Base-by-base conservation (phyloP, 768 basidiomycete genomes). In the Trametes elegans region DNA sequence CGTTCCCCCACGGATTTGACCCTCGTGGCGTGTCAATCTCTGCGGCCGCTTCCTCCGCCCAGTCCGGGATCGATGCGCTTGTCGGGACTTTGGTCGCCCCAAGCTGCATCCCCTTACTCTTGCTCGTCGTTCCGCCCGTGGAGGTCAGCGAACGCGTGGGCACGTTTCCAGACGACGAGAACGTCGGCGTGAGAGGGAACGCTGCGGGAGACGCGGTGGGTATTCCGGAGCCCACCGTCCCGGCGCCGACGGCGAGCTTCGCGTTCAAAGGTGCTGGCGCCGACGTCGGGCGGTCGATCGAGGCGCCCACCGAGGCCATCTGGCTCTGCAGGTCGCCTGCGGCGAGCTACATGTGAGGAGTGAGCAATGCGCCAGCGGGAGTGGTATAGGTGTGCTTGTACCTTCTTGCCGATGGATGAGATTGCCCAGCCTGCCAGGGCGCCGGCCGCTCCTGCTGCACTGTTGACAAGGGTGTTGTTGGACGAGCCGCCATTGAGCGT, bases 341-440 rank as follows among this genome's bases (percentile, higher is more conserved):
- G 7, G 84, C 83, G 43, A 93, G 81, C 89, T 90, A 23, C 10
- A 27, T 8, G 28, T 11, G 23, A 8, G 1, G 57, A 55, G 11
- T n/a, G 10, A 31, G 43, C 38, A 24, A 34, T 0, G 16, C 5
- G 3, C 13, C 38, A 16, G 13, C 21, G 32, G 26, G 1, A 0
- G 42, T 14, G 3, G 8, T 38, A 34, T 11, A 1, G 51, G 24
- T 10, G 9, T 7, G 14, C 38, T 55, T 73, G 27, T 49, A 89
- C 90, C 77, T 88, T 90, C 73, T 85, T 94, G 24, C 89, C 85
- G 0, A 98, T 64, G 0, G 90, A 93, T 4, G 93, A 89, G 38
- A 98, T 92, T 2, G 96, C 96, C 96, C 96, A 98, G 6, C 94
- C 93, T 13, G 96, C 95, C 3, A 99, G 74, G 16, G 87, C 89